Percentiles rank a stretch among this genome's conserved stretches.
phyloP scores from a whole-genome alignment of 371 early-diverging fungal species.

The Mucor sp. region DNA sequence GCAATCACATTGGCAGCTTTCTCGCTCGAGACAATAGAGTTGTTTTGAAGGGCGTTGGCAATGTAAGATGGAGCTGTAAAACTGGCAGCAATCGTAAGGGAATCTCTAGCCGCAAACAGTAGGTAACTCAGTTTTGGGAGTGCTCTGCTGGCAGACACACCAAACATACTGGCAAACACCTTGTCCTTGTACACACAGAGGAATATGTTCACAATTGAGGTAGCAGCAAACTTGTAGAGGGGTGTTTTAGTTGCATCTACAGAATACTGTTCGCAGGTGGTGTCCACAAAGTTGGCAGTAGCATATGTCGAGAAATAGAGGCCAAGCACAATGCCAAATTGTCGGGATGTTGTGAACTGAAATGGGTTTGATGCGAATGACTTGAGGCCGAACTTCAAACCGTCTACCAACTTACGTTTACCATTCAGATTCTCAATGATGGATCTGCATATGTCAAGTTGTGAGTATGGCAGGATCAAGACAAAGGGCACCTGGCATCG shows the following conservation, averaged over 20 bases:
- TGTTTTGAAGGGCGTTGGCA: slow-evolving; percentile 27
- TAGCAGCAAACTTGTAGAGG: slow-evolving; percentile 62
- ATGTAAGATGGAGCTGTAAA: slow-evolving; percentile 65
- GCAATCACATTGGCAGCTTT: slow-evolving; percentile 40
- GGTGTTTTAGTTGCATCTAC: slow-evolving; percentile 27
- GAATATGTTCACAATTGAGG: slow-evolving; percentile 56
- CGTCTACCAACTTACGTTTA: slow-evolving; percentile 43
- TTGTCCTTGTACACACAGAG: slow-evolving; percentile 64
- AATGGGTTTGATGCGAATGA: slow-evolving; percentile 45
- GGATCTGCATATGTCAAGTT: slow-evolving; percentile 28
- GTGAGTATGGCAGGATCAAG: background rate
- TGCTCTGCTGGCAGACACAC: slow-evolving; percentile 39
- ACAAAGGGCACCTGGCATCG: background rate
- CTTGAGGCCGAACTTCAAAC: slow-evolving; percentile 46
- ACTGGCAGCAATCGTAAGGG: slow-evolving; percentile 65
- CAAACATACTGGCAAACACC: slow-evolving; percentile 65
- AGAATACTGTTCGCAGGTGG: slow-evolving; percentile 45
- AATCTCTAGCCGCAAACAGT: slow-evolving; percentile 62
- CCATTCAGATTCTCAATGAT: slow-evolving; percentile 68
- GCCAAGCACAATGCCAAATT: slow-evolving; percentile 55
- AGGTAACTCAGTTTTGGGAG: slow-evolving; percentile 56
- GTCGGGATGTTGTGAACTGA: slow-evolving; percentile 44
- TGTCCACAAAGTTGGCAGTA: slow-evolving; percentile 61
- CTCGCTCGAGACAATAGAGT: slow-evolving; percentile 4
- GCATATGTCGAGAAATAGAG: slow-evolving; percentile 62